Conservation (phyloP, 1,139 yeast genomes). For the Geotrichum reessii region DNA sequence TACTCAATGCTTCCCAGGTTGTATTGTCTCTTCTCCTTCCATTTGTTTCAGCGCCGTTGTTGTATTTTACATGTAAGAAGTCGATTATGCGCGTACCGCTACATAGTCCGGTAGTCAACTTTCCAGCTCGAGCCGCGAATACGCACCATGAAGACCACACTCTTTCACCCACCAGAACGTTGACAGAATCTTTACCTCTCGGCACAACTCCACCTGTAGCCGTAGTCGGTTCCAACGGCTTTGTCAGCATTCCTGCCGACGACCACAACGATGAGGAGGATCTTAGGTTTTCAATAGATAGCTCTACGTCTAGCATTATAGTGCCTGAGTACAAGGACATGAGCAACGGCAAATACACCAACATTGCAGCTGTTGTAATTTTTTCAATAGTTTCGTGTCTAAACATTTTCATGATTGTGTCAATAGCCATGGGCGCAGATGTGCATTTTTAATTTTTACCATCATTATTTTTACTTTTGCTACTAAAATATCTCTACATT, state of each 20-base stretch:
- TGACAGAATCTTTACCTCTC: constrained; percentile 7
- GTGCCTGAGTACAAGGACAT: constrained; percentile 43
- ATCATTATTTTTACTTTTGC: not conserved
- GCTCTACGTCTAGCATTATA: constrained; percentile 17
- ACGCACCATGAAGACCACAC: not conserved
- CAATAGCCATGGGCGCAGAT: constrained; percentile 67
- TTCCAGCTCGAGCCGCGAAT: not conserved
- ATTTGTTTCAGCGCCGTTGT: constrained; percentile 81
- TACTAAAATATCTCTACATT: not conserved
- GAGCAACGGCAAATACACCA: constrained; percentile 60
- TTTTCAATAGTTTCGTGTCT: constrained; percentile 70
- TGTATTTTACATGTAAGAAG: constrained; percentile 73
- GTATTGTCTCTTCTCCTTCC: constrained; percentile 80
- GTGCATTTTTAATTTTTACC: constrained; percentile 42
- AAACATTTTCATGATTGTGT: constrained; percentile 62
- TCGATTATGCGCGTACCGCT: constrained; percentile 64
- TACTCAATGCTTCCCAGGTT: constrained; percentile 73
- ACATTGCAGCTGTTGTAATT: constrained; percentile 51
- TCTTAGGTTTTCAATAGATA: constrained; percentile 12
- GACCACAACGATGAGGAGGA: not conserved
- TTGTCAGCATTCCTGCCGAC: constrained; percentile 2
- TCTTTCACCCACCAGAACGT: constrained; percentile 12
- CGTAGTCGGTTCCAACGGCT: constrained; percentile 3
- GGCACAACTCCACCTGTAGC: constrained; percentile 2
- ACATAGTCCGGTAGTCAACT: constrained; percentile 13